Conservation (phyloP, 768 basidiomycete genomes). For the Gloeophyllum trabeum region DNA sequence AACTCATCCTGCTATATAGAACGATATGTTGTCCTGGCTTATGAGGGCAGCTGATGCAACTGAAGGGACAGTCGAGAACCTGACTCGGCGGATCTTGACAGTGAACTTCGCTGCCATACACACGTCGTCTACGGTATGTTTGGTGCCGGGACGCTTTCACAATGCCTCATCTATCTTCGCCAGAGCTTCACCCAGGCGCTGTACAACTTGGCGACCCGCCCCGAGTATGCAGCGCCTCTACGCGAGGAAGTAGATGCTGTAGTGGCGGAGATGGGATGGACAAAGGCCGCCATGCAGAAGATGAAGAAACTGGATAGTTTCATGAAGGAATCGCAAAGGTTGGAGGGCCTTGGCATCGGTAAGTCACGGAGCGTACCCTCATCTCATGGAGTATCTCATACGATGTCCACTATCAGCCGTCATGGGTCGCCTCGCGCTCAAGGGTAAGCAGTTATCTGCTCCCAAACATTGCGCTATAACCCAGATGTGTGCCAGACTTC, state of each 20-base stretch:
- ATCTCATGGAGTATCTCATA: not conserved
- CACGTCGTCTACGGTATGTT: not conserved
- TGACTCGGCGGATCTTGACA: slow-evolving; percentile 16
- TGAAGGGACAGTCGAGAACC: slow-evolving; percentile 6
- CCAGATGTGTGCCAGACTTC: slow-evolving; percentile 8
- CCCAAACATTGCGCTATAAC: no score
- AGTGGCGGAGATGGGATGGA: slow-evolving; percentile 11
- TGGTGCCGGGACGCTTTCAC: slow-evolving; percentile 14
- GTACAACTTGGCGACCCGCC: slow-evolving; percentile 8
- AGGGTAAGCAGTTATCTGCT: no score
- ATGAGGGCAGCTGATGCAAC: slow-evolving; percentile 14
- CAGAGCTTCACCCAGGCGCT: slow-evolving; percentile 11
- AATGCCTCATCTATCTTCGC: not conserved
- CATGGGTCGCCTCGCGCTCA: no score
- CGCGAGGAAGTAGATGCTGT: slow-evolving; percentile 10
- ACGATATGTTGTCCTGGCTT: slow-evolving; percentile 21
- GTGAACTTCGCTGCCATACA: slow-evolving; percentile 15
- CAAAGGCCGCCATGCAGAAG: slow-evolving; percentile 10
- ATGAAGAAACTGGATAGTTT: slow-evolving; percentile 2
- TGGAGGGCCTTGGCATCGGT: not conserved
- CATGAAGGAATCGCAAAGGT: not conserved
- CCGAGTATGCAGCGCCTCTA: slow-evolving; percentile 8
- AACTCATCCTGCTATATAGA: slow-evolving; percentile 8
- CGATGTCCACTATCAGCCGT: no score
- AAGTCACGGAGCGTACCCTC: not conserved